phyloP scores from a whole-genome alignment of 2,329 filamentous ascomycete genomes.

The Xylogone sp. region DNA sequence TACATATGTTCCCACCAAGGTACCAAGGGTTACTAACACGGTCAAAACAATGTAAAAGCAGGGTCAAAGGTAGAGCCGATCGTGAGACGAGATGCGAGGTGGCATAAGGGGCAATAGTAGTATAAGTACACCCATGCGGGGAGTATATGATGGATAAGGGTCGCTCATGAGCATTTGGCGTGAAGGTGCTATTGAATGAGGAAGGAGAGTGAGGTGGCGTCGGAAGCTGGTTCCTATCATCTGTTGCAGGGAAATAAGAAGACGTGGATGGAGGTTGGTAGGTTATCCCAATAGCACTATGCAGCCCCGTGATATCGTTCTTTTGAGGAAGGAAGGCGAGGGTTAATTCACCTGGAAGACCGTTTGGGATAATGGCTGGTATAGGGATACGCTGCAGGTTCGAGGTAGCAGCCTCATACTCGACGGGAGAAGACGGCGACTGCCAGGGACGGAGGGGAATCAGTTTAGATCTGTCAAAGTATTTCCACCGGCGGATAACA shows the following conservation, averaged over 20 bases:
- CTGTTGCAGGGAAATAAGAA: not conserved
- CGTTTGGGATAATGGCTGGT: constrained; percentile 46
- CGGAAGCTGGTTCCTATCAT: not conserved
- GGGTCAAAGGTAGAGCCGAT: constrained; percentile 57
- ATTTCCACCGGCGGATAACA: constrained; percentile 62
- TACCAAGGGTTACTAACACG: constrained; percentile 56
- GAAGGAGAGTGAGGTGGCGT: constrained; percentile 19
- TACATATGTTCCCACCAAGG: constrained; percentile 54
- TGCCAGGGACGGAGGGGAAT: constrained; percentile 41
- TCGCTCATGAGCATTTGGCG: constrained; percentile 32
- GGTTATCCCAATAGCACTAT: constrained; percentile 68
- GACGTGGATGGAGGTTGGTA: constrained; percentile 47
- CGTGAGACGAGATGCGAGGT: constrained; percentile 52
- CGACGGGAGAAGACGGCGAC: constrained; percentile 1
- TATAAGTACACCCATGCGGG: constrained; percentile 57
- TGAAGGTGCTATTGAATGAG: constrained; percentile 19
- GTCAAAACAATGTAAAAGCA: constrained; percentile 63
- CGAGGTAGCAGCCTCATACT: constrained; percentile 15
- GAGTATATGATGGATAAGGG: constrained; percentile 61
- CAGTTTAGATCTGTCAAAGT: constrained; percentile 55
- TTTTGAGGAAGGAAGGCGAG: constrained; percentile 63
- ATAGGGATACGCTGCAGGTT: constrained; percentile 42
- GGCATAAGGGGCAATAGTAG: constrained; percentile 50
- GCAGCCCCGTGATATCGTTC: constrained; percentile 55
- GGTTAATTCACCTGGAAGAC: constrained; percentile 63